A percentile compares a stretch with the other conserved stretches of the same genome.
phyloP scores from a whole-genome alignment of 2,329 filamentous ascomycete species.

The Cordyceps militaris region DNA sequence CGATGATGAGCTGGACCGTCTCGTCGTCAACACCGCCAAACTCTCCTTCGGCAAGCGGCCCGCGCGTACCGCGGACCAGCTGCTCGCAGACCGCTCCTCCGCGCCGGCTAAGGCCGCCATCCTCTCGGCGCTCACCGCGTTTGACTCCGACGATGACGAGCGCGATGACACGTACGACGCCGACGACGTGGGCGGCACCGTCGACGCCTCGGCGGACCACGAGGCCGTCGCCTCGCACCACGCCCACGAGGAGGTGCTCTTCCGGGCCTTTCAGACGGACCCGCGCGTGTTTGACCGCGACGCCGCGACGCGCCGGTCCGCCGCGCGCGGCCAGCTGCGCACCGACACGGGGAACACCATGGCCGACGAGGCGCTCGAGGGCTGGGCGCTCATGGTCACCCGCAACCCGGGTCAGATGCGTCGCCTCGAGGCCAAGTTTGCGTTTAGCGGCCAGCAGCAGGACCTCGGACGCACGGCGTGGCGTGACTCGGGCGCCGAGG shows the following conservation, averaged over 20 bases:
- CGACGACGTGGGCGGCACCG: slow-evolving; percentile 82
- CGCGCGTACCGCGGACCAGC: slow-evolving; percentile 59
- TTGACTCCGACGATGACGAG: slow-evolving; percentile 93
- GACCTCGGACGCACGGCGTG: slow-evolving; percentile 62
- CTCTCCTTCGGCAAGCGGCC: slow-evolving; percentile 73
- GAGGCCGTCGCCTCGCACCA: slow-evolving; percentile 37
- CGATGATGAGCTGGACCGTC: slow-evolving; percentile 68
- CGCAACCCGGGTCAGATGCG: slow-evolving; percentile 63
- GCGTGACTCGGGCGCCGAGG: slow-evolving; percentile 50
- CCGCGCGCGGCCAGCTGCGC: slow-evolving; percentile 56
- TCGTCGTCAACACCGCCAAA: slow-evolving; percentile 58
- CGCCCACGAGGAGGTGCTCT: slow-evolving; percentile 64
- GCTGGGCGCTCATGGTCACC: slow-evolving; percentile 82
- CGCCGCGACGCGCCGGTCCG: slow-evolving; percentile 58
- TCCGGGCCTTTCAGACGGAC: slow-evolving; percentile 60
- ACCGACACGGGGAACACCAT: slow-evolving; percentile 75
- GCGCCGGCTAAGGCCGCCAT: slow-evolving; percentile 78
- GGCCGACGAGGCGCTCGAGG: slow-evolving; percentile 91
- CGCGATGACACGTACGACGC: slow-evolving; percentile 94
- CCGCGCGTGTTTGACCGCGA: slow-evolving; percentile 65
- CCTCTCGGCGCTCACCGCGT: slow-evolving; percentile 76
- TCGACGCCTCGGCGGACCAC: slow-evolving; percentile 61
- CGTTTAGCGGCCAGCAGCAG: slow-evolving; percentile 59
- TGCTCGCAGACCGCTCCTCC: slow-evolving; percentile 57
- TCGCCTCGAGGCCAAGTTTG: slow-evolving; percentile 63